Evolutionary conservation across 352 stramenopile genomes (phyloP), one percentile per base, ranked within the genome.

Genomic region (Phytopythium delawarense): DNA sequence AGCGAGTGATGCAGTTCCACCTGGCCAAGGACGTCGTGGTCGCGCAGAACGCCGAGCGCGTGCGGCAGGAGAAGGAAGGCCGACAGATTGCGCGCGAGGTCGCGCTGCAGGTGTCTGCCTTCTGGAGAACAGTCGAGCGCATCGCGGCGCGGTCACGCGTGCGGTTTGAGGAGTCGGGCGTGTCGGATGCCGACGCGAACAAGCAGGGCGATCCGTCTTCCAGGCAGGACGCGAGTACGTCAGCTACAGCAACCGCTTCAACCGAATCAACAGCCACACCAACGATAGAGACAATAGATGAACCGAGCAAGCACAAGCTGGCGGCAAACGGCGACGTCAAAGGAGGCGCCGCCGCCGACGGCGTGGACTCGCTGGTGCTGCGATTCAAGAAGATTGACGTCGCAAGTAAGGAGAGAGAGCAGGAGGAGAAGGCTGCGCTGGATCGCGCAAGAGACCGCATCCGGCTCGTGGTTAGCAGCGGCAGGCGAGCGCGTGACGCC

Each of bases 121-220:
- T 94, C 60, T 96, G 87, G 87, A 76, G 85, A 8, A 88, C 85
- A 7, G 92, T 96, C 67, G 87, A 96, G 69, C 76, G 87, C 6
- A 92, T 92, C 58, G 87, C 87, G 50, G 83, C 87, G 15, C 73
- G 87, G 6, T 91, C 86, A n/a, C 69, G 83, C 48, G 79, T 88
- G 20, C 76, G 87, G 2, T 87, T 93, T 55, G 84, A 93, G 39
- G 54, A 60, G 12, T 35, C 54, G 13, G 54, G 21, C 21, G 37
- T 51, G 37, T 57, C 50, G 25, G 25, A 28, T 28, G 7, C 34
- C 2, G 32, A 39, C 30, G n/a, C 16, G 39, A 59, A 21, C 25
- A 60, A 25, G 39, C 54, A 25, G 37, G 20, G 25, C 12, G 54
- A 39, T 39, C 9, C 52, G 23, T 18, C 30, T 58, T 25, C 11